Base-by-base conservation (phyloP, 371 early-diverging fungal genomes). In the Coemansia sp. region DNA sequence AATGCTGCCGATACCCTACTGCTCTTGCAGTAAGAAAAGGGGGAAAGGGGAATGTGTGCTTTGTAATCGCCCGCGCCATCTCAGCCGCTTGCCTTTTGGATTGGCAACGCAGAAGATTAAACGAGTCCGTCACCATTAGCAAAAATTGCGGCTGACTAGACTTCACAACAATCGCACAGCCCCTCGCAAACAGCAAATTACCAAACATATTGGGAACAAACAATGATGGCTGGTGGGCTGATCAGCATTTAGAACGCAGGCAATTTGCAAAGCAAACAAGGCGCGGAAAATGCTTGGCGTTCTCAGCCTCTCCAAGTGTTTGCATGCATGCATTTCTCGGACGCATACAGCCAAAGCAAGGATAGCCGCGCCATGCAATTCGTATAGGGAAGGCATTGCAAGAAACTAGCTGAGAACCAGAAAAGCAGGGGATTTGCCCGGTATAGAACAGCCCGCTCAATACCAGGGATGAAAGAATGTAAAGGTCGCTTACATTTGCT, bases 21-120 rank as follows among this genome's bases (percentile, higher is more conserved):
- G 61, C 37, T 22, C 18, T 18, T 16, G 14, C 61, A 18, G 31
- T 29, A 48, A 27, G 31, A 21, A 26, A 27, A 31, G 18, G 16
- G 22, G 61, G 31, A 42, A 42, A 27, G 16, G 29, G 31, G 18
- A 10, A 18, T 16, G 5, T 14, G n/a, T 60, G 61, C 61, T 61
- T 61, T 61, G 61, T 61, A 37, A 61, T 61, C 21, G 61, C 61
- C 31, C 24, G 14, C 37, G 61, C 34, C 61, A 37, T 61, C 24
- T 16, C 31, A 34, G 31, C 11, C 18, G 48, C 34, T 11, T 4
- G 22, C 22, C 18, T 21, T 39, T 22, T 10, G 58, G 11, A 24
- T n/a, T 13, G 45, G 16, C 39, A 21, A 24, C 6, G 10, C 11
- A 58, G 39, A 58, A 26, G 14, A 39, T 21, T 14, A 26, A 26